Percentiles rank a stretch among this genome's conserved stretches.
Conservation (phyloP, 495 filamentous ascomycete species). For the Copromyces sp. region DNA sequence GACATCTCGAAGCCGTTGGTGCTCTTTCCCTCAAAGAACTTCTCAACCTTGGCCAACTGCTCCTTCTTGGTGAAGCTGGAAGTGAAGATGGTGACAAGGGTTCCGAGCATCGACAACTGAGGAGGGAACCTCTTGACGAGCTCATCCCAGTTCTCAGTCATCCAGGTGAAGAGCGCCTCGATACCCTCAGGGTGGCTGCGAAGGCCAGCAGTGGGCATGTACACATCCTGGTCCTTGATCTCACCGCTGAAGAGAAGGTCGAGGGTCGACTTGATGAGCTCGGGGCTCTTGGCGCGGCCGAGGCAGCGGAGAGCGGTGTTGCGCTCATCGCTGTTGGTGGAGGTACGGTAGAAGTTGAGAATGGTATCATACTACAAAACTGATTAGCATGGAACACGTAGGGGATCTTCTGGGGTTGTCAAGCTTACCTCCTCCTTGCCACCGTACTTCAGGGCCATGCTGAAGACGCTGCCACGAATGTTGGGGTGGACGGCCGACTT, state of each 20-base stretch:
- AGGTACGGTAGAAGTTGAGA: constrained; percentile 71
- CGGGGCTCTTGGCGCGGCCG: constrained; percentile 64
- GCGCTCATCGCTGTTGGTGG: constrained; percentile 84
- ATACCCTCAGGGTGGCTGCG: constrained; percentile 70
- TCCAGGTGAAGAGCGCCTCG: constrained; percentile 70
- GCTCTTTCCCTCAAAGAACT: constrained; percentile 71
- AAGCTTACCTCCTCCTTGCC: constrained; percentile 56
- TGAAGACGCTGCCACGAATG: constrained; percentile 58
- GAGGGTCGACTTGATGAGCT: constrained; percentile 74
- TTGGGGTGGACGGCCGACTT: constrained; percentile 62
- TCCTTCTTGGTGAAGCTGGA: constrained; percentile 67
- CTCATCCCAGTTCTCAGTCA: constrained; percentile 77
- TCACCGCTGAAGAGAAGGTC: constrained; percentile 64
- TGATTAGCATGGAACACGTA: constrained; percentile 2
- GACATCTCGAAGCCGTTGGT: constrained; percentile 63
- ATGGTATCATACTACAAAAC: constrained; percentile 58
- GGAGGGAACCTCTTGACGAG: constrained; percentile 73
- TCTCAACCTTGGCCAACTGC: constrained; percentile 63
- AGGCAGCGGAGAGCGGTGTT: constrained; percentile 87
- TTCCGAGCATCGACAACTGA: constrained; percentile 71
- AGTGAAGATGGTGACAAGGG: constrained; percentile 74
- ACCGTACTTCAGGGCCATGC: constrained; percentile 60
- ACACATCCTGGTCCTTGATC: constrained; percentile 94
- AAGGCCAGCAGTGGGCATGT: constrained; percentile 72
- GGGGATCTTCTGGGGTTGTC: background rate